A percentile compares a stretch with the other conserved stretches of the same genome.
These are phyloP conservation scores for Blechomonas ayalai DNA, from an alignment of 208 protist genomes.

Conservation along the genomic window DNA sequence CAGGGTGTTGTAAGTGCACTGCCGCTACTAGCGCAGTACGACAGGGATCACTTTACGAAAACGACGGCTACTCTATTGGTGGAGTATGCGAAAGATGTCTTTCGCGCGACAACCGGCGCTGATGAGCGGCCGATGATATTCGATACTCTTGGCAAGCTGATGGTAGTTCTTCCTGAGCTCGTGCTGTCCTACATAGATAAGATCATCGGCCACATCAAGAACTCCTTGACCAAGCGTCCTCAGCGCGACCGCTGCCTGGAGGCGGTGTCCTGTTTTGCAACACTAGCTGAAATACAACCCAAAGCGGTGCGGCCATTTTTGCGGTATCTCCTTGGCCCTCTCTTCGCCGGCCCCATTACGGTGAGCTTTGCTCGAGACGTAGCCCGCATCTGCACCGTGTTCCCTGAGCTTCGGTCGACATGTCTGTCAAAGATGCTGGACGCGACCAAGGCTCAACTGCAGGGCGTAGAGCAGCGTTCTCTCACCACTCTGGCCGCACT, in stretches of 20 bases:
- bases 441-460: constrained; percentile 57
- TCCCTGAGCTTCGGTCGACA: constrained; percentile 83
- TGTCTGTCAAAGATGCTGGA: constrained; percentile 87
- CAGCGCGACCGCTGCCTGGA: constrained; percentile 59
- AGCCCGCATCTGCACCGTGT: constrained; percentile 78
- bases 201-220: constrained; percentile 78
- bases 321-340: constrained; percentile 57
- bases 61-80: constrained; percentile 35
- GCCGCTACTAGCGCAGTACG: constrained; percentile 70
- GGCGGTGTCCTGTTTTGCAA: constrained; percentile 83
- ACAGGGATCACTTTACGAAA: constrained; percentile 50
- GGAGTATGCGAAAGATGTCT: constrained; percentile 29
- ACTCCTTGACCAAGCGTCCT: constrained; percentile 33
- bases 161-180: constrained; percentile 53
- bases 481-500: neutral
- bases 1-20: constrained; percentile 47
- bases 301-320: constrained; percentile 73
- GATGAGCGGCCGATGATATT: constrained; percentile 69
- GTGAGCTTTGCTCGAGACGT: constrained; percentile 71
- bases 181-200: constrained; percentile 53
- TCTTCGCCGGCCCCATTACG: constrained; percentile 68
- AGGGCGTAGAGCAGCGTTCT: constrained; percentile 10
- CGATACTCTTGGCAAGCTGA: constrained; percentile 40
- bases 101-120: constrained; percentile 25
- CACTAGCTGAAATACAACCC: constrained; percentile 54